These are phyloP conservation scores for Ballota nigra DNA, from an alignment of 257 asterid species.

Conservation along the genomic window DNA sequence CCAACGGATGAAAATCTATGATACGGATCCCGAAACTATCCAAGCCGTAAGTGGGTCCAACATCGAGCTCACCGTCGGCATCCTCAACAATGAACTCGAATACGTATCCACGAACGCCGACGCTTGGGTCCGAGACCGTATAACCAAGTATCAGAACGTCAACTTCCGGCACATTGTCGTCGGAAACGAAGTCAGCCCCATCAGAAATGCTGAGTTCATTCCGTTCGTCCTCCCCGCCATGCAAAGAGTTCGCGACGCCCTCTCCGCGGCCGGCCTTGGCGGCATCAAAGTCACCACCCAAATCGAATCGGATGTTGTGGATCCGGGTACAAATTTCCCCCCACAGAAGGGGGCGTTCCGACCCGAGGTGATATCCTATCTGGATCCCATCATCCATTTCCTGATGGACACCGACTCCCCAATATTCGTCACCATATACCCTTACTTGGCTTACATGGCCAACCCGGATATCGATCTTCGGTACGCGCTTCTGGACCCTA, in stretches of 20 bases:
- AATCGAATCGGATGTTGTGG: neutral
- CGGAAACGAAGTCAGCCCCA: slow-evolving; percentile 41
- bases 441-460: slow-evolving; percentile 16
- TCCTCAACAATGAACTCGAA: slow-evolving; percentile 24
- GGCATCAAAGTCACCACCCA: slow-evolving; percentile 23
- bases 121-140: slow-evolving; percentile 35
- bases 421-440: slow-evolving; percentile 28
- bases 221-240: slow-evolving; percentile 27
- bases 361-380: neutral
- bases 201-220: neutral
- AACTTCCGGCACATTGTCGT: slow-evolving; percentile 23
- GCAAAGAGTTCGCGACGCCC: slow-evolving; percentile 15
- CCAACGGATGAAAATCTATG: slow-evolving; percentile 34
- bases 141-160: slow-evolving; percentile 9
- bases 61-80: slow-evolving; percentile 35
- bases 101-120: slow-evolving; percentile 12
- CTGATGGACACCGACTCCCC: slow-evolving; percentile 17
- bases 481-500: neutral
- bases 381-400: slow-evolving; percentile 17
- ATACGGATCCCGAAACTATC: slow-evolving; percentile 20
- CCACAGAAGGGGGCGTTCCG: slow-evolving; percentile 17
- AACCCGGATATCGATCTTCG: neutral
- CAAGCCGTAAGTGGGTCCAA: slow-evolving; percentile 35
- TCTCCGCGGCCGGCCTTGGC: slow-evolving; percentile 9
- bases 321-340: neutral